Base-by-base conservation (phyloP, 179 eudicot species). In the Silene coronaria region DNA sequence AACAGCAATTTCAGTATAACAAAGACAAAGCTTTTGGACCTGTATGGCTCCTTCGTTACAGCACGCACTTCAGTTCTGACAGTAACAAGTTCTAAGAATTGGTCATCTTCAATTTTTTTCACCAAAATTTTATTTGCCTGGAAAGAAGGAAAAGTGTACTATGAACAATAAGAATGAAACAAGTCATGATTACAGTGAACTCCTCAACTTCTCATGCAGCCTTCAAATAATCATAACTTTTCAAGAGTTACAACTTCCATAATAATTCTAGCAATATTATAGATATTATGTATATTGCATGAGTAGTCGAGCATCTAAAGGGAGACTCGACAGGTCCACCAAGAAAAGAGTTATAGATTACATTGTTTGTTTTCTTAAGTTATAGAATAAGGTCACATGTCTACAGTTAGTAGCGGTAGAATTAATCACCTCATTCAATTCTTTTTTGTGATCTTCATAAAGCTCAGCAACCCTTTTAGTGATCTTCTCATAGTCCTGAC, bases 31-130 rank as follows among this genome's bases (percentile, higher is more conserved):
- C 32, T 32, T 32, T 69, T 27, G 78, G 75, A 95, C 99, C 99
- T 92, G 91, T 95, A 95, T 77, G 99, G 99, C 84, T 95, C 99
- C 87, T 89, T 91, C 69, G 87, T 88, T 55, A 85, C 87, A 72
- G 97, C 87, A 67, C 72, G 86, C 72, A 95, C 90, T 85, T 89
- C 99, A 42, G 91, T 86, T 82, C 79, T 85, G 66, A 87, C 85
- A 1, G 96, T 87, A 90, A 91, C 75, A 42, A 95, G 97, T 74
- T 86, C 91, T 75, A 95, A 80, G 77, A 95, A 92, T 77, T 89
- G 91, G 80, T 95, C 97, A 36, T 86, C 95, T 83, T 88, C 93
- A 82, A 95, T 88, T 85, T 87, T 92, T 85, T 83, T 88, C 86
- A 89, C 85, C 91, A 95, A 85, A 62, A 95, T 84, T 72, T 86